Evolutionary conservation across 352 stramenopile species (phyloP).

Genomic region (Pythium rhizo-oryzae): DNA sequence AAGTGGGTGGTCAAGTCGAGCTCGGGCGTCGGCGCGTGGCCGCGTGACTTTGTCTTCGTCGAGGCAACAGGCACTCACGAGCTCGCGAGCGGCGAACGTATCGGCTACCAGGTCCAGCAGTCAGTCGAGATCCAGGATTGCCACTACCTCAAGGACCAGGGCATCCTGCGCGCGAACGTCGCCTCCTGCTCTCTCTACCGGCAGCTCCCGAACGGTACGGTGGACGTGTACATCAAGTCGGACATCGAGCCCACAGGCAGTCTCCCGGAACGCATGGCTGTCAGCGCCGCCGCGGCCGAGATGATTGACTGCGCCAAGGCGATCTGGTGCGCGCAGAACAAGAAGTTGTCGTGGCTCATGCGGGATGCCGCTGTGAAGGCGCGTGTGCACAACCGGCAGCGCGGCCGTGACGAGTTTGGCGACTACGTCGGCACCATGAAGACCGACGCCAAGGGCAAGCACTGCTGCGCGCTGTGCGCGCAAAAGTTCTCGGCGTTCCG

Average conservation of each 20-base stretch:
- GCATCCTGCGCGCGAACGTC: slow-evolving; percentile 15
- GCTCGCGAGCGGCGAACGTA: slow-evolving; percentile 39
- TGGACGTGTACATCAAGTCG: slow-evolving; percentile 37
- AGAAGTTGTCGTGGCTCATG: slow-evolving; percentile 35
- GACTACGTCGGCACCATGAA: slow-evolving; percentile 20
- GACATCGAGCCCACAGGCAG: slow-evolving; percentile 27
- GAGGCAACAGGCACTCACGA: slow-evolving; percentile 43
- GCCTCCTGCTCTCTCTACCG: slow-evolving; percentile 21
- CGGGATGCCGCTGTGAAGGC: slow-evolving; percentile 8
- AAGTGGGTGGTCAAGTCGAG: slow-evolving; percentile 35
- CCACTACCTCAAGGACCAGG: slow-evolving; percentile 6
- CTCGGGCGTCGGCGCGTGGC: slow-evolving; percentile 30
- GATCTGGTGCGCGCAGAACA: slow-evolving; percentile 35
- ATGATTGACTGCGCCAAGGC: slow-evolving; percentile 34
- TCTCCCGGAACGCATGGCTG: slow-evolving; percentile 14
- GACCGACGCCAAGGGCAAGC: slow-evolving; percentile 22
- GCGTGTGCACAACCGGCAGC: slow-evolving; percentile 29
- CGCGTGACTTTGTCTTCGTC: slow-evolving; percentile 51
- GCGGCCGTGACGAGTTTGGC: slow-evolving; percentile 34
- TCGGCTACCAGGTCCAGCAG: slow-evolving; percentile 44
- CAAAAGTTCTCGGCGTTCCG: slow-evolving; percentile 19
- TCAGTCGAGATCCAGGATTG: slow-evolving; percentile 35
- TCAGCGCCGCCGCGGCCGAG: slow-evolving; percentile 25
- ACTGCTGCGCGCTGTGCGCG: slow-evolving; percentile 20
- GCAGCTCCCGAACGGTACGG: slow-evolving; percentile 24